Evolutionary conservation across 331 rosid species (phyloP), one percentile per base, ranked within the genome.

Genomic region (Pyracantha coccinea): DNA sequence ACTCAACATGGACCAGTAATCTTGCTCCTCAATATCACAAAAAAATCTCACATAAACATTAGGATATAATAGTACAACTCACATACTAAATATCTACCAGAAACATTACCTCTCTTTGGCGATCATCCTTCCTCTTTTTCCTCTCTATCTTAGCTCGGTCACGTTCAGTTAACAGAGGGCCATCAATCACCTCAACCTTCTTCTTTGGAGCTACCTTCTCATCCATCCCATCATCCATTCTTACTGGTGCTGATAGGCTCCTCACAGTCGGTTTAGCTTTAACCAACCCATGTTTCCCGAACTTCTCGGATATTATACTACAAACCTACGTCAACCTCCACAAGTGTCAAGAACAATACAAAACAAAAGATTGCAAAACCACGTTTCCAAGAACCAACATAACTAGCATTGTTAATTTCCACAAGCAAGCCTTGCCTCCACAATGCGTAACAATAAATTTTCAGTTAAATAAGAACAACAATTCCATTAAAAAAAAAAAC

Each of bases 151-250:
- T 94, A 0, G 84, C 76, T 29, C 83, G 78, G 75, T 94, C 97
- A 31, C 99, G 99, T 80, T 94, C 99, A 0, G 97, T 73, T 28
- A 94, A 80, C 66, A 90, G 33, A 23, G 99, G 99, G 68, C 99
- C 99, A 62, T 94, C 99, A 3, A 83, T 69, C 2, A 84, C 81
- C 89, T 92, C 99, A 28, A 90, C 20, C 81, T 94, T 94, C 90
- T 92, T 94, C 90, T 88, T 92, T 2, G 88, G 92, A 64, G 73
- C 89, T 83, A 74, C 81, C 73, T 77, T 89, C 41, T 90, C 99
- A 73, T 94, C 96, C 92, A 94, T 74, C 31, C 99, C 99, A 29
- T 88, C 96, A 67, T 94, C 80, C 99, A 94, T 94, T 75, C 97
- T 87, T 50, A 92, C 73, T 53, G 99, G 99, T n/a, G 88, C 82